Evolutionary conservation across 176 grass and related monocot species (phyloP).

Genomic region (Carex cristatella): DNA sequence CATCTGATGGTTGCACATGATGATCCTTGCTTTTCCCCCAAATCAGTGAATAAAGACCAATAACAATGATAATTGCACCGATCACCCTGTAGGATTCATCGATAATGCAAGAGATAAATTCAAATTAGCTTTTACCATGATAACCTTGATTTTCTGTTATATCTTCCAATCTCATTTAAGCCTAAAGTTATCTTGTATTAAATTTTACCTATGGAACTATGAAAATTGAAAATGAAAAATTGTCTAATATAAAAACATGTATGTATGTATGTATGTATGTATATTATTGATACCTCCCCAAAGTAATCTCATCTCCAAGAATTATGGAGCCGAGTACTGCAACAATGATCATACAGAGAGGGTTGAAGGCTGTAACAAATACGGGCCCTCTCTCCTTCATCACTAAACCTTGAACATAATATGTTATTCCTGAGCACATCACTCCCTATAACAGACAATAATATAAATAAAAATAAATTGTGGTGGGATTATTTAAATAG

Average conservation of each 20-base stretch:
- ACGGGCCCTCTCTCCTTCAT: constrained; percentile 53
- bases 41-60: constrained; percentile 47
- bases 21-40: constrained; percentile 49
- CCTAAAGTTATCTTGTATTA: background rate
- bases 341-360: constrained; percentile 54
- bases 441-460: constrained; percentile 30
- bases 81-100: constrained; percentile 26
- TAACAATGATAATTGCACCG: constrained; percentile 41
- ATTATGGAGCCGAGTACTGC: constrained; percentile 43
- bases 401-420: constrained; percentile 43
- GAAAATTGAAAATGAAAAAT: background rate
- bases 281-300: constrained; percentile 32
- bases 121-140: background rate
- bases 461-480: background rate
- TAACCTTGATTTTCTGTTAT: no score
- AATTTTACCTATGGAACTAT: background rate
- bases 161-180: background rate
- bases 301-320: constrained; percentile 42
- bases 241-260: background rate
- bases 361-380: constrained; percentile 56
- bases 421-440: constrained; percentile 45
- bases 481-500: background rate
- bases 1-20: constrained; percentile 5
- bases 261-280: background rate
- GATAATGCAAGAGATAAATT: background rate